phyloP scores from a whole-genome alignment of 805 yeast species.

The Candida sphagnicola region DNA sequence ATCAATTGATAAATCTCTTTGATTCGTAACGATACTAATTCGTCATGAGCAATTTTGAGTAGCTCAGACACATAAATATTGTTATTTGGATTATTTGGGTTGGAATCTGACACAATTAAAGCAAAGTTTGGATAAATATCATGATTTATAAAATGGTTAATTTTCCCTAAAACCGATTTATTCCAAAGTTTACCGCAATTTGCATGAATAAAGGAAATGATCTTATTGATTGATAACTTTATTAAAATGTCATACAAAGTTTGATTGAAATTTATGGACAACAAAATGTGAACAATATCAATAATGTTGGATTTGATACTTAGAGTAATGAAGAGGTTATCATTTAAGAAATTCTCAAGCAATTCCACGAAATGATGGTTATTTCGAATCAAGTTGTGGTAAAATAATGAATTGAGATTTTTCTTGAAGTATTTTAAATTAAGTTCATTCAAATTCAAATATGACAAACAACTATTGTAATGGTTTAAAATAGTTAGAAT shows the following conservation, averaged over 20 bases:
- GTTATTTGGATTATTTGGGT: conserved; percentile 7
- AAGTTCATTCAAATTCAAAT: conserved; percentile 17
- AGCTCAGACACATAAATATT: conserved; percentile 21
- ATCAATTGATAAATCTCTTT: conserved; percentile 60
- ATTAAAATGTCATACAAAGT: conserved; percentile 28
- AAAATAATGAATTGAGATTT: conserved; percentile 27
- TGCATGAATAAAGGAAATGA: conserved; percentile 24
- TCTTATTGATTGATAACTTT: conserved; percentile 31
- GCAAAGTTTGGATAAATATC: conserved; percentile 36
- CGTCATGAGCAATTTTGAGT: conserved; percentile 34
- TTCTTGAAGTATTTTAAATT: conserved; percentile 21
- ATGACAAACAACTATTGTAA: conserved; percentile 19
- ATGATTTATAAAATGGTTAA: conserved; percentile 35
- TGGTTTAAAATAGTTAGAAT: conserved; percentile 18
- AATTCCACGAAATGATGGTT: conserved; percentile 2
- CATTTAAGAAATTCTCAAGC: conserved; percentile 9
- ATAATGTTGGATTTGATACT: conserved; percentile 10
- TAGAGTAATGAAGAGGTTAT: conserved; percentile 7
- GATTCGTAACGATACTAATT: conserved; percentile 45
- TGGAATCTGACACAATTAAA: conserved; percentile 7
- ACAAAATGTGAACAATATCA: conserved; percentile 15
- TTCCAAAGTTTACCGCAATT: conserved; percentile 37
- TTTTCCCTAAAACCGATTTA: conserved; percentile 25
- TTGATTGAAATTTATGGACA: conserved; percentile 17
- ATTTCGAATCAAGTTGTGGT: conserved; percentile 12